These are phyloP conservation scores for Ceratocystis papillata DNA, from an alignment of 2,329 filamentous ascomycete genomes.

Conservation along the genomic window DNA sequence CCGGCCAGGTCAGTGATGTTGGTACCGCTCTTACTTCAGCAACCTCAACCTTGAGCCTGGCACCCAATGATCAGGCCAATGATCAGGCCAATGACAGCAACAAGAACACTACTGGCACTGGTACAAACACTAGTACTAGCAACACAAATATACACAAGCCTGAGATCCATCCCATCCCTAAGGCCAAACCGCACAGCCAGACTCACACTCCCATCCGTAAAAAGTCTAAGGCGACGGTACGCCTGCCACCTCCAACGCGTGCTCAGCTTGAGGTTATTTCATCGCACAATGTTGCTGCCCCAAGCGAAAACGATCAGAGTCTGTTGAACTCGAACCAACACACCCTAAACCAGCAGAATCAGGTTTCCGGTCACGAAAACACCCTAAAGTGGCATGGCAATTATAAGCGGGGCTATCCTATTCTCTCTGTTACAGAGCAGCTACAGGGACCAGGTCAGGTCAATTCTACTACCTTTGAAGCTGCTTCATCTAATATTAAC, in stretches of 20 bases:
- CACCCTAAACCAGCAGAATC: no score
- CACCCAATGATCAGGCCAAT: neutral
- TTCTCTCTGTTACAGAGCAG: no score
- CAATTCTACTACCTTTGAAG: neutral
- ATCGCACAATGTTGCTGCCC: neutral
- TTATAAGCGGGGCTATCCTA: no score
- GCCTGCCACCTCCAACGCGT: neutral
- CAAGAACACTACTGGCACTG: no score
- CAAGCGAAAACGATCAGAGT: neutral
- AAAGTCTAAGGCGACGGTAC: neutral
- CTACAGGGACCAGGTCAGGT: no score
- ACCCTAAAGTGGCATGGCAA: no score
- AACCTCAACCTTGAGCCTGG: neutral
- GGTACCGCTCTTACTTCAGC: neutral
- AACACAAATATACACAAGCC: neutral
- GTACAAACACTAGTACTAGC: no score
- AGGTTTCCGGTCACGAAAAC: no score
- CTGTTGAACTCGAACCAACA: neutral
- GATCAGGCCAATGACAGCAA: neutral
- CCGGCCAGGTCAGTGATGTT: neutral
- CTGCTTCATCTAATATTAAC: neutral
- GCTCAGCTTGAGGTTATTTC: neutral
- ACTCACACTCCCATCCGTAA: neutral
- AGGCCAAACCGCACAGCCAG: neutral
- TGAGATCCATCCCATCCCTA: neutral